Evolutionary conservation across 345 rosid species (phyloP), one percentile per base, ranked within the genome.

Genomic region (Eucalyptus sideroxylon): DNA sequence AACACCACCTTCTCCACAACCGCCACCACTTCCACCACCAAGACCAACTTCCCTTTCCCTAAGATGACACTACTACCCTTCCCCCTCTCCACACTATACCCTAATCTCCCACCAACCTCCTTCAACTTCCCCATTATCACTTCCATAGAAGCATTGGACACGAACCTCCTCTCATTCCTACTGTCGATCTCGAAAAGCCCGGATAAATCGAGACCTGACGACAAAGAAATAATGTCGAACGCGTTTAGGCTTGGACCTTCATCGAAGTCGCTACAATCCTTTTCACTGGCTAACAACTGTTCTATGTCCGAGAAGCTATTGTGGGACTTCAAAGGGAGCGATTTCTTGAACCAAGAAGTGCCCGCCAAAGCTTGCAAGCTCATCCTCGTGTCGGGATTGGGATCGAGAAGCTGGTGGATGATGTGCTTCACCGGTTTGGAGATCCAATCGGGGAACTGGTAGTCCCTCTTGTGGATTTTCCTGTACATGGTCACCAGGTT

Each of bases 361-460:
- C 45, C 91, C 91, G 87, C 94, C 24, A 98, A 80, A 27, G 86
- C 62, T 55, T 91, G 95, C 5, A 97, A 80, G 90, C 96, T 94
- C 96, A 94, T 93, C 92, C 99, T 93, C 9, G 97, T 91, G 3
- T 8, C 60, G 2, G 99, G 99, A 77, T 95, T 97, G 53, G 99
- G 99, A 59, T 98, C 98, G 26, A 98, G 94, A 72, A 97, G 93
- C 92, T 92, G 92, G 82, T 62, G 92, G 44, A 98, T 95, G 5
- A 97, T 87, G 30, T 92, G 86, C 65, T 93, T 91, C 11, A 94
- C 98, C 14, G 93, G 93, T 88, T 91, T 95, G 34, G 96, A 91
- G 21, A 97, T 86, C 93, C 93, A 93, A 34, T 92, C 89, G 8
- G 99, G 98, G 87, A 95, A 92, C 45, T 91, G 93, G 86, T 93